Evolutionary conservation across 2,329 filamentous ascomycete species (phyloP).

Genomic region (Mariannaea elegans): DNA sequence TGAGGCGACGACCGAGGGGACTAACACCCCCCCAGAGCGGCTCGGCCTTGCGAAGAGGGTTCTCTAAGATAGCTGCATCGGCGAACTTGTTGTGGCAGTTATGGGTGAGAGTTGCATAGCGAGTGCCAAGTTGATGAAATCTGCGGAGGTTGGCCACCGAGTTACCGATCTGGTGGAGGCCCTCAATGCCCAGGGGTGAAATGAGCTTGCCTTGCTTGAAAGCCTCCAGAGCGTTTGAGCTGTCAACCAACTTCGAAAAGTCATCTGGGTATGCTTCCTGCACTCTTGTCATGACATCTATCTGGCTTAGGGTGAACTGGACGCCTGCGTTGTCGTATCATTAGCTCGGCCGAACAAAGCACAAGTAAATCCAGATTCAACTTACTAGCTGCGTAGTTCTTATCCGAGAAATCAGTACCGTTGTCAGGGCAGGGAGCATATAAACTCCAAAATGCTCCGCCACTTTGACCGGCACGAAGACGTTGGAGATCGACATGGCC

Average conservation of each 20-base stretch:
- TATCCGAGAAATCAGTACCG: slow-evolving; percentile 76
- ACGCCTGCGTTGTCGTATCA: slow-evolving; percentile 57
- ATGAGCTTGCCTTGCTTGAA: slow-evolving; percentile 73
- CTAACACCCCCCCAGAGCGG: slow-evolving; percentile 79
- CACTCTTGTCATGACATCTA: slow-evolving; percentile 76
- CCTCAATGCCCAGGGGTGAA: slow-evolving; percentile 83
- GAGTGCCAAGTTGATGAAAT: slow-evolving; percentile 81
- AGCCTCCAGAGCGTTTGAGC: slow-evolving; percentile 67
- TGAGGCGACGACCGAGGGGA: slow-evolving; percentile 70
- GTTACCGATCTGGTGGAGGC: slow-evolving; percentile 94
- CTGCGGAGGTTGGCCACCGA: slow-evolving; percentile 77
- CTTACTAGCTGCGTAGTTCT: slow-evolving; percentile 74
- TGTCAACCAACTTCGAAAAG: slow-evolving; percentile 73
- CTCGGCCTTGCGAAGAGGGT: slow-evolving; percentile 58
- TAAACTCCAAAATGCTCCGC: slow-evolving; percentile 94
- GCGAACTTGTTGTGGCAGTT: slow-evolving; percentile 93
- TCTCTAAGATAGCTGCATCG: slow-evolving; percentile 77
- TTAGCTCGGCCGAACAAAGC: not conserved
- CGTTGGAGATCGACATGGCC: slow-evolving; percentile 84
- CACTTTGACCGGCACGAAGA: slow-evolving; percentile 74
- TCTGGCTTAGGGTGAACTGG: slow-evolving; percentile 74
- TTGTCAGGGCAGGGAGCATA: slow-evolving; percentile 80
- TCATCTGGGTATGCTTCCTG: slow-evolving; percentile 69
- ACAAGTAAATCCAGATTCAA: not conserved
- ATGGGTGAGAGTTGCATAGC: slow-evolving; percentile 90